Percentiles rank a stretch among this genome's conserved stretches.
phyloP scores from a whole-genome alignment of 129 eudicot species.

The Lactuca sativa region DNA sequence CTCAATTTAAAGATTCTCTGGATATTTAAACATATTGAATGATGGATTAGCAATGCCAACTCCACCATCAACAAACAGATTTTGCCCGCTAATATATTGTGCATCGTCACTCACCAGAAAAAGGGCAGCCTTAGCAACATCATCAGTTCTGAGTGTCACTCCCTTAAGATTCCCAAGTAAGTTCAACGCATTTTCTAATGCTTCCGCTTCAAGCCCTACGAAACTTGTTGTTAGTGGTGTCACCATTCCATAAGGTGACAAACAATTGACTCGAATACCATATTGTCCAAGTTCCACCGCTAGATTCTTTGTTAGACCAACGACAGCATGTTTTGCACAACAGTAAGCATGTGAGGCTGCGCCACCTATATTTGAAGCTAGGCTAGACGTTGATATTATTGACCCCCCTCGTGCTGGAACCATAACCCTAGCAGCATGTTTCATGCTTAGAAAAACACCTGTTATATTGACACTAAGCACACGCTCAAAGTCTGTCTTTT shows the following conservation, averaged over 20 bases:
- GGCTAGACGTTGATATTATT: slow-evolving; percentile 54
- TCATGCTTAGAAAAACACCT: slow-evolving; percentile 58
- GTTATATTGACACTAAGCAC: slow-evolving; percentile 48
- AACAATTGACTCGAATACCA: slow-evolving; percentile 65
- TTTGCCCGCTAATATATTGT: slow-evolving; percentile 61
- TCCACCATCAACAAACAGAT: slow-evolving; percentile 61
- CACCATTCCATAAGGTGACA: slow-evolving; percentile 48
- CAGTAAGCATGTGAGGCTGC: slow-evolving; percentile 54
- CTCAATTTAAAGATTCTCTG: slow-evolving; percentile 5
- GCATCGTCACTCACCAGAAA: slow-evolving; percentile 64
- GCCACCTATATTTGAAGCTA: slow-evolving; percentile 41
- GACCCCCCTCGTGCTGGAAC: slow-evolving; percentile 52
- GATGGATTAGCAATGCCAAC: slow-evolving; percentile 48
- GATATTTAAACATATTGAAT: slow-evolving; percentile 38
- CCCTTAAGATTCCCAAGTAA: slow-evolving; percentile 46
- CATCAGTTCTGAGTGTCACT: slow-evolving; percentile 29
- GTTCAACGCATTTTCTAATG: slow-evolving; percentile 24
- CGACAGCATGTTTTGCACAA: slow-evolving; percentile 56
- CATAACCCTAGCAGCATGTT: slow-evolving; percentile 77
- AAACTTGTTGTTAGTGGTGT: slow-evolving; percentile 39
- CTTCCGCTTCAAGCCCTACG: slow-evolving; percentile 39
- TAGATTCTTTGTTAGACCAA: slow-evolving; percentile 51
- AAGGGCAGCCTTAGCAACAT: slow-evolving; percentile 55
- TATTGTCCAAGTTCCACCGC: slow-evolving; percentile 57
- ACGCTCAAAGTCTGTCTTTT: slow-evolving; percentile 48